Conservation (phyloP, 441 rosid genomes). For the Rhodomyrtus psidioides region DNA sequence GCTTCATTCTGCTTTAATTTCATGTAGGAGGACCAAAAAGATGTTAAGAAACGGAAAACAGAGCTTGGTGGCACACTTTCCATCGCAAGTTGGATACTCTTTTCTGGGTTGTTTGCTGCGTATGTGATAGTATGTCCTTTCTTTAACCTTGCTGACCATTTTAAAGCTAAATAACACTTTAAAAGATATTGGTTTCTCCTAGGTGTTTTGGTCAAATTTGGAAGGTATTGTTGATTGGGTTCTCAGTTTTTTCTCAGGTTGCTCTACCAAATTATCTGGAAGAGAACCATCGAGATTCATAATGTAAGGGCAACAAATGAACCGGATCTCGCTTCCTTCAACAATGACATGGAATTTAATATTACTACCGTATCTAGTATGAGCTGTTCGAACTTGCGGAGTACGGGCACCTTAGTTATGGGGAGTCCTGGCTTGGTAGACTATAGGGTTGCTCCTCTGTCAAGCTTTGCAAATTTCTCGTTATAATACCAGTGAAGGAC, state of each 20-base stretch:
- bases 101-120: constrained; percentile 90
- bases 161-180: background rate
- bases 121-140: constrained; percentile 4
- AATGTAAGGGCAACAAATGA: constrained; percentile 79
- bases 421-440: constrained; percentile 69
- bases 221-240: constrained; percentile 11
- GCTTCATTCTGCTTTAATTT: background rate
- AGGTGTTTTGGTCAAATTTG: background rate
- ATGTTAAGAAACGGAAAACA: constrained; percentile 80
- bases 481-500: constrained; percentile 69
- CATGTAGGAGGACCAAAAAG: constrained; percentile 74
- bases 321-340: constrained; percentile 64
- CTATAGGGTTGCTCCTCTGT: constrained; percentile 39
- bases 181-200: background rate
- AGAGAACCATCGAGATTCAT: constrained; percentile 80
- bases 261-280: constrained; percentile 88
- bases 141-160: background rate
- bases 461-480: constrained; percentile 53
- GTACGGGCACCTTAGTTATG: constrained; percentile 45
- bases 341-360: constrained; percentile 75
- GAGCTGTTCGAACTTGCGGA: constrained; percentile 77
- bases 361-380: constrained; percentile 81
- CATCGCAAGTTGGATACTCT: constrained; percentile 93
- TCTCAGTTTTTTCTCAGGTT: constrained; percentile 63
- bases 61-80: constrained; percentile 95